Percentiles rank a stretch among this genome's conserved stretches.
Evolutionary conservation across 1,284 basidiomycete genomes (phyloP).

Genomic region (Cryptococcus wingfieldii): DNA sequence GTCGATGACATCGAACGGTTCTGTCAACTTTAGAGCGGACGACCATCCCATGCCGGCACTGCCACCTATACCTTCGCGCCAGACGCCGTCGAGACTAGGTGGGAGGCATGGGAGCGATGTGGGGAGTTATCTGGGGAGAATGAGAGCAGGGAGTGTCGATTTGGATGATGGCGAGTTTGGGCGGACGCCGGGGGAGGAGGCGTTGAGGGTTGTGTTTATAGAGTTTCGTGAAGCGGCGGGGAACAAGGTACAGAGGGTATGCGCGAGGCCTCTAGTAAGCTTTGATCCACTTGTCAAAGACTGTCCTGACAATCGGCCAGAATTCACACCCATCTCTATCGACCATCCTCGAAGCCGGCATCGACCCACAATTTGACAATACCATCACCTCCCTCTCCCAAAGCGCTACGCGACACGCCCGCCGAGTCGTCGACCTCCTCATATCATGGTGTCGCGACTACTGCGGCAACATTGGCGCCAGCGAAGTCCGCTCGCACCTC

Average conservation of each 20-base stretch:
- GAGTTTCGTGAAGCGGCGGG: slow-evolving; percentile 75
- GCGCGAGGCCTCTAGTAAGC: slow-evolving; percentile 64
- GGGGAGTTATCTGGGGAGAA: slow-evolving; percentile 29
- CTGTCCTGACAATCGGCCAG: slow-evolving; percentile 43
- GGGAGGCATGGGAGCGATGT: slow-evolving; percentile 37
- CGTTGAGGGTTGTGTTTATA: slow-evolving; percentile 77
- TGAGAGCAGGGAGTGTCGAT: slow-evolving; percentile 27
- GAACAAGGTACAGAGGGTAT: slow-evolving; percentile 66
- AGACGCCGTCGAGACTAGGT: slow-evolving; percentile 30
- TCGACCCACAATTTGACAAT: slow-evolving; percentile 74
- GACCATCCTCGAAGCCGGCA: slow-evolving; percentile 63
- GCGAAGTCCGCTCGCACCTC: slow-evolving; percentile 38
- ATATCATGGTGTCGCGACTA: slow-evolving; percentile 81
- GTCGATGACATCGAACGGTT: slow-evolving; percentile 37
- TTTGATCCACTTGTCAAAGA: neutral
- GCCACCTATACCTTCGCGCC: slow-evolving; percentile 34
- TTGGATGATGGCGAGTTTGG: slow-evolving; percentile 27
- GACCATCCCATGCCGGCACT: slow-evolving; percentile 39
- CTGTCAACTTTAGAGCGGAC: slow-evolving; percentile 36
- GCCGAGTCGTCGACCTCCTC: slow-evolving; percentile 79
- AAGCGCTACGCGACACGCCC: slow-evolving; percentile 76
- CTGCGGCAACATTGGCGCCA: slow-evolving; percentile 60
- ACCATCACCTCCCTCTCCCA: slow-evolving; percentile 76
- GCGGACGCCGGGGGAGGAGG: slow-evolving; percentile 74
- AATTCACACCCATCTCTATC: slow-evolving; percentile 65